phyloP scores from a whole-genome alignment of 192 early-diverging fungal genomes.

The Entomortierella chlamydospora region DNA sequence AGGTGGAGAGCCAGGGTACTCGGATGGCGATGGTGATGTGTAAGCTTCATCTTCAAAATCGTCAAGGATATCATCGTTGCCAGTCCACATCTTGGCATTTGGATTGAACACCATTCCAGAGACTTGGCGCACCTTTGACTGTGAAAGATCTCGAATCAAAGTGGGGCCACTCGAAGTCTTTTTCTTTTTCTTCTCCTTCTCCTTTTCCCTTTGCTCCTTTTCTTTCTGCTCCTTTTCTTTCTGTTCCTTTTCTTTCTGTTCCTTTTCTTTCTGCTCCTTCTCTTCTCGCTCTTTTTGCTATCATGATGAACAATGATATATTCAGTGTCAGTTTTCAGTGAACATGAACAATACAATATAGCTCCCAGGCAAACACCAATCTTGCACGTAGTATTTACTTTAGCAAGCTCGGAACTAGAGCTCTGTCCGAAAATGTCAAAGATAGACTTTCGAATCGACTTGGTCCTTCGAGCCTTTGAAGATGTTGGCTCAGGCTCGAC shows the following conservation, averaged over 20 bases:
- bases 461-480: constrained; percentile 25
- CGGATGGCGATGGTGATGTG: neutral
- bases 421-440: constrained; percentile 43
- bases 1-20: constrained; percentile 13
- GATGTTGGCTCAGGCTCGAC: constrained; percentile 12
- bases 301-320: neutral
- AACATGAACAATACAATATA: neutral
- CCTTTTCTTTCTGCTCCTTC: constrained; percentile 4
- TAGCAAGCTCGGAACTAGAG: neutral
- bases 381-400: constrained; percentile 26
- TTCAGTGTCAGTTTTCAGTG: neutral
- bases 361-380: too few species aligned
- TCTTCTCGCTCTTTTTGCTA: constrained; percentile 14
- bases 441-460: constrained; percentile 35
- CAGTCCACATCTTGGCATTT: constrained; percentile 30
- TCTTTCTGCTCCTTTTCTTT: constrained; percentile 3
- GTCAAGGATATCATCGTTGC: constrained; percentile 31
- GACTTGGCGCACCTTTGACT: constrained; percentile 18
- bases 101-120: constrained; percentile 34
- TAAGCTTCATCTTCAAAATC: constrained; percentile 28
- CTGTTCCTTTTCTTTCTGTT: constrained; percentile 6
- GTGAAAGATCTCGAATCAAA: constrained; percentile 35
- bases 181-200: constrained; percentile 1
- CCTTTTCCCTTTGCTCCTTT: constrained; percentile 3
- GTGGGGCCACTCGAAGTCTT: constrained; percentile 18